Evolutionary conservation across 495 filamentous ascomycete genomes (phyloP), one percentile per base, ranked within the genome.

Genomic region (Lophium mytilinum): DNA sequence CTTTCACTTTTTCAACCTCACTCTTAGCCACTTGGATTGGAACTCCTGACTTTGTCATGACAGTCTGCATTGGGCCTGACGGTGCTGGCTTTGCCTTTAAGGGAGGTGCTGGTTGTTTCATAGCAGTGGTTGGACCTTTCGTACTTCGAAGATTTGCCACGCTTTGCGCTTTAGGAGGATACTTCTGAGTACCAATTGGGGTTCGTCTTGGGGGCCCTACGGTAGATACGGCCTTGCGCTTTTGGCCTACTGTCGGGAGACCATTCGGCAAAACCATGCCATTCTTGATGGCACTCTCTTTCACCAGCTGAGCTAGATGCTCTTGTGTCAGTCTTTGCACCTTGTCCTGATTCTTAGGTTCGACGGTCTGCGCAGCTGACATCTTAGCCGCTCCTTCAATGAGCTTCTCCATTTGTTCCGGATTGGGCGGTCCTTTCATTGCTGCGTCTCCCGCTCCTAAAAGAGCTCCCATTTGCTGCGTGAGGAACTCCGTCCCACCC

Each of bases 261-360:
- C 56, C 40, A 14, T 56, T 52, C 9, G 58, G 52, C 43, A 58
- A 24, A 4, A 59, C 56, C 52, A 62, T 62, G n/a, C 59, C 63
- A 51, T 57, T 60, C 34, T 59, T 56, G 34, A 66, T 62, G 4
- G 59, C 63, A 7, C 55, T 62, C 53, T 66, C 59, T 51, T 66
- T 62, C 10, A 66, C 60, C 34, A 62, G 42, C 43, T 54, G 55
- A 15, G 60, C 63, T 5, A 66, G 50, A 52, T 65, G 60, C 24
- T 57, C 62, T 40, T 65, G 62, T 35, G 62, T 65, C 17, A 65
- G 35, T 15, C 58, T 39, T 42, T 61, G 62, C 9, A 61, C 55
- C 41, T 65, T 50, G 1, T 51, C 58, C 33, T 21, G 24, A 21
- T 61, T 47, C 30, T 49, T 12, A 15, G 55, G 50, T 11, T 55